Base-by-base conservation (phyloP, 345 rosid species). In the Stellera chamaejasme region DNA sequence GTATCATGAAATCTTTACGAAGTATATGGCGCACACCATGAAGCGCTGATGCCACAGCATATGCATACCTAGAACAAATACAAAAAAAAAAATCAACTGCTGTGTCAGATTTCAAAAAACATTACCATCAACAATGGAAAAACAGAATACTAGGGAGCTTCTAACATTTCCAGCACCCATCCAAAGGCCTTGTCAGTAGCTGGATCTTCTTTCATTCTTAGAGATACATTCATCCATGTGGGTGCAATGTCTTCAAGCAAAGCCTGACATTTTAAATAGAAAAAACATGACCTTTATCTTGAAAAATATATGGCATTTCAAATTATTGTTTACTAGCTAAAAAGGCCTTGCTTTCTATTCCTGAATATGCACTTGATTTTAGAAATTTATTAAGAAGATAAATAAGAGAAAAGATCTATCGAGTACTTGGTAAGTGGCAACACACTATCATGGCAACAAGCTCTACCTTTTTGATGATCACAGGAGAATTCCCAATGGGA, bases 121-220 rank as follows among this genome's bases (percentile, higher is more conserved):
- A 4, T 32, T 27, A 26, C 46, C 42, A 54, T 55, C 55, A 56
- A 36, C 43, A 13, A 57, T 62, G 44, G 56, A 59, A 67, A 51
- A 32, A 45, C 11, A 49, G 43, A 53, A 46, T 13, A n/a, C 42
- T 12, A 28, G 6, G 51, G 10, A 14, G 50, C 15, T 47, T 66
- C 90, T 77, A 63, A 83, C 90, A 86, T 86, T 79, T 86, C 95
- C 50, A 81, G 75, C 56, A 86, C 95, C 95, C 95, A 86, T 67
- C 95, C 95, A 74, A 83, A 86, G 49, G 77, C 85, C 64, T 81
- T 81, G 58, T 86, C 95, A 0, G 90, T 79, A 56, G 68, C 81
- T 5, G 73, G 75, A 27, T 86, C 95, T 54, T 86, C 81, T 70
- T 86, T 86, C 90, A 86, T 86, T 72, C 74, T 75, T 50, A 83